Evolutionary conservation across 2,329 filamentous ascomycete genomes (phyloP), one percentile per base, ranked within the genome.

Genomic region (Aspergillus quadricinctus): DNA sequence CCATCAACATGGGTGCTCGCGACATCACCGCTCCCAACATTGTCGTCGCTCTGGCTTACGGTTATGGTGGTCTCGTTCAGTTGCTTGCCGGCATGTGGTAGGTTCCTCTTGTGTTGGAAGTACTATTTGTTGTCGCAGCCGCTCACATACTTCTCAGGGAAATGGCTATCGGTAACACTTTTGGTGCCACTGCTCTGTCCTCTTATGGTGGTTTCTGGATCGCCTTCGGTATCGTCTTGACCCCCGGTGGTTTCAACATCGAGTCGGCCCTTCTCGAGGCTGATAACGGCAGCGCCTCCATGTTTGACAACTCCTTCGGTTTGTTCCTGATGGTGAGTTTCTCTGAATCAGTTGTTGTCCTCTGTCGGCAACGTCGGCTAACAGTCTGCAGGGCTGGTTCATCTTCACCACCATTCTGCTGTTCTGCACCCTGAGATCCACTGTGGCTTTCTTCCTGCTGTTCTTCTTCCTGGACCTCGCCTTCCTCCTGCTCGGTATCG

Each of bases 171-270:
- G 89, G 89, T 56, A 93, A 93, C 80, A 93, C 90, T 10, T 92
- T 93, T 63, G 89, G 89, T 80, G 89, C 88, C 52, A 92, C 89
- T 25, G 88, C 89, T 21, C 77, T 93, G 56, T 89, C 88, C 9
- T 92, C 89, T 0, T 93, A 90, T 69, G 89, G 90, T 65, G 89
- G 89, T 61, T 93, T 93, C 81, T 93, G 90, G 90, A 83, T 93
- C 67, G 79, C 80, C 11, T 88, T 90, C 66, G 89, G 79, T 60
- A 87, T 92, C 65, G 80, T 92, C 53, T 75, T 89, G 59, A 90
- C 88, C 2, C 89, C 82, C 1, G 81, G 81, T 60, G 81, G 81
- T 11, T 92, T 89, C 77, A 72, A 82, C 49, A 85, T 90, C 56
- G 75, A 78, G 21, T 72, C 45, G 0, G 11, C 46, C 72, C 40